phyloP scores from a whole-genome alignment of 768 basidiomycete species.

The Leccinum subgranulosum region DNA sequence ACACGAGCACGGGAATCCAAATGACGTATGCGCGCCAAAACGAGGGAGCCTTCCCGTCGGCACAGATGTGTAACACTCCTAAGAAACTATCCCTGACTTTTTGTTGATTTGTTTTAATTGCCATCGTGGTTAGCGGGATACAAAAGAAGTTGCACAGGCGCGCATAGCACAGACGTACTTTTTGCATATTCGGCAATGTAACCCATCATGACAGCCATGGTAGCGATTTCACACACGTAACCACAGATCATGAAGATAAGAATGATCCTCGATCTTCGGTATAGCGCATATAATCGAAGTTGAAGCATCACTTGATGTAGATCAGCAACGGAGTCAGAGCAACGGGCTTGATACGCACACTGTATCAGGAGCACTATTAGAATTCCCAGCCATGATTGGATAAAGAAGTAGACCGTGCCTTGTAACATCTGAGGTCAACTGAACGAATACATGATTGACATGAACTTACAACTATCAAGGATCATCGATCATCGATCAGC shows the following conservation, averaged over 20 bases:
- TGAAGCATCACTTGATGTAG: constrained; percentile 11
- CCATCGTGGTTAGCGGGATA: not conserved
- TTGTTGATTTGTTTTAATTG: not conserved
- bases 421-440: not conserved
- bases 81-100: not conserved
- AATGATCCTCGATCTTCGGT: constrained; percentile 4
- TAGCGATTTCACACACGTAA: constrained; percentile 10
- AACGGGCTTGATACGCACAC: not conserved
- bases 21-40: constrained; percentile 5
- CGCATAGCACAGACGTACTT: not conserved
- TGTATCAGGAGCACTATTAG: constrained; percentile 4
- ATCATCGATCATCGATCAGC: not conserved
- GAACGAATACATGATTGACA: not conserved
- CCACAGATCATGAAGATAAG: constrained; percentile 6
- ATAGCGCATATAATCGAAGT: constrained; percentile 13
- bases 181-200: constrained; percentile 2
- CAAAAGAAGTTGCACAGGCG: not conserved
- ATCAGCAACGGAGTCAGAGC: not conserved
- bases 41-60: not conserved
- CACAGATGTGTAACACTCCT: constrained; percentile 2
- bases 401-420: constrained; percentile 8
- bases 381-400: constrained; percentile 5
- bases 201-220: constrained; percentile 3
- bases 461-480: constrained; percentile 7
- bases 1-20: constrained; percentile 10